Evolutionary conservation across 306 rosid genomes (phyloP).

Genomic region (Malus sieversii): DNA sequence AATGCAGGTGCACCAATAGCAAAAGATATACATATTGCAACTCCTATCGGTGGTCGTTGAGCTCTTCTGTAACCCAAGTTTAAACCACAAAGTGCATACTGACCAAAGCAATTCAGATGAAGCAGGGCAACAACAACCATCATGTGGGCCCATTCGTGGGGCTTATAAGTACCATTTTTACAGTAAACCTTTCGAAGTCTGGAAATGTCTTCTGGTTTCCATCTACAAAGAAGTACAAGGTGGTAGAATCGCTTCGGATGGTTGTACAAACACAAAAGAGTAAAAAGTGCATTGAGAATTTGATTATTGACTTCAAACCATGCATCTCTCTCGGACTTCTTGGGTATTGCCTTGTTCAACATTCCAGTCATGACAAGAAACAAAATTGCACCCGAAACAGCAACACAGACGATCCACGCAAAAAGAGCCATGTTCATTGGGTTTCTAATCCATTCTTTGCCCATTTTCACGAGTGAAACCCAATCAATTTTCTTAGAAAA

Average conservation of each 20-base stretch:
- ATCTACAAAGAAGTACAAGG: slow-evolving; percentile 71
- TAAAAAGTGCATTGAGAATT: slow-evolving; percentile 83
- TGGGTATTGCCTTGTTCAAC: slow-evolving; percentile 54
- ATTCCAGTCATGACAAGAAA: slow-evolving; percentile 95
- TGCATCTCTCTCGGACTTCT: slow-evolving; percentile 54
- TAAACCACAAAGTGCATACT: slow-evolving; percentile 85
- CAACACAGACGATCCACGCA: slow-evolving; percentile 61
- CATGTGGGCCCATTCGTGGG: slow-evolving; percentile 88
- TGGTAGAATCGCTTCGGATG: slow-evolving; percentile 78
- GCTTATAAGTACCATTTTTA: slow-evolving; percentile 81
- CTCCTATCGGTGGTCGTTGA: slow-evolving; percentile 76
- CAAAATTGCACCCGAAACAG: slow-evolving; percentile 81
- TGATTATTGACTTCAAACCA: slow-evolving; percentile 97
- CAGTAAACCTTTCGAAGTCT: slow-evolving; percentile 63
- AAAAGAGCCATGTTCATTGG: slow-evolving; percentile 90
- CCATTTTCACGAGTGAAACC: slow-evolving; percentile 46
- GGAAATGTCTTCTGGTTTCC: slow-evolving; percentile 61
- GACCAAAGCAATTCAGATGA: slow-evolving; percentile 77
- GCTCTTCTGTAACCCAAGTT: slow-evolving; percentile 77
- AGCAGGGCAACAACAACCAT: slow-evolving; percentile 82
- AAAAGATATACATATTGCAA: slow-evolving; percentile 61
- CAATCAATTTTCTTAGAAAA: slow-evolving; percentile 56
- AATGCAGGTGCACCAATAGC: slow-evolving; percentile 76
- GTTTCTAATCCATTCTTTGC: slow-evolving; percentile 60
- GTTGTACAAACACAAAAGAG: slow-evolving; percentile 86